Evolutionary conservation across 768 basidiomycete species (phyloP).

Genomic region (Inosperma sp.): DNA sequence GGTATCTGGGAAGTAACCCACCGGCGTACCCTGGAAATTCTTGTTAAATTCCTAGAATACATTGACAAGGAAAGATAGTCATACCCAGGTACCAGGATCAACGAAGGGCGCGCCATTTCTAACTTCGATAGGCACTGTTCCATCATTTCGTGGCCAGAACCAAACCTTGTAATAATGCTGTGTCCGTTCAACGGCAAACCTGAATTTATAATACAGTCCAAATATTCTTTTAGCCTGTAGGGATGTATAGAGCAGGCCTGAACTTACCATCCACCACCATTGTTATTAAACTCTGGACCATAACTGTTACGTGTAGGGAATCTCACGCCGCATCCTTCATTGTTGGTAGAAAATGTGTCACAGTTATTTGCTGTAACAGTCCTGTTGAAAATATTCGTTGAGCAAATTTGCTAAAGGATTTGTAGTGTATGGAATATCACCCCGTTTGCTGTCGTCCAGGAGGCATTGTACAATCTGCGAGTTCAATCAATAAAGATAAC

Average conservation of each 20-base stretch:
- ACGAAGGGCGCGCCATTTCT: slow-evolving; percentile 35
- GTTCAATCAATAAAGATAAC: slow-evolving; percentile 11
- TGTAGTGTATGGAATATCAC: slow-evolving; percentile 21
- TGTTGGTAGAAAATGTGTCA: slow-evolving; percentile 22
- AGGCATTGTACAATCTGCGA: slow-evolving; percentile 29
- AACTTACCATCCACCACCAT: slow-evolving; percentile 57
- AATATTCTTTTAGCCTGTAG: background rate
- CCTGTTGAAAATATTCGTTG: slow-evolving; percentile 23
- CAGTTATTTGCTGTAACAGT: slow-evolving; percentile 21
- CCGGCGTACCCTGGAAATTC: slow-evolving; percentile 48
- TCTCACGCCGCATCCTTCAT: slow-evolving; percentile 28
- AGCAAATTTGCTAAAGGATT: no score
- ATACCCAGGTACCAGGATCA: slow-evolving; percentile 52
- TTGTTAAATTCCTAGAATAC: background rate
- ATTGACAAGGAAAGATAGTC: background rate
- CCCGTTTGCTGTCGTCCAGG: slow-evolving; percentile 38
- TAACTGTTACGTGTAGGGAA: slow-evolving; percentile 39
- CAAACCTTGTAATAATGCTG: slow-evolving; percentile 57
- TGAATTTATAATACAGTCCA: slow-evolving; percentile 16
- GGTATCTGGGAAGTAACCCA: slow-evolving; percentile 55
- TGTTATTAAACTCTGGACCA: slow-evolving; percentile 53
- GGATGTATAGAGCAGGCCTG: no score
- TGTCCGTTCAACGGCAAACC: slow-evolving; percentile 63
- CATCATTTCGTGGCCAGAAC: slow-evolving; percentile 62
- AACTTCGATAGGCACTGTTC: slow-evolving; percentile 46